Base-by-base conservation (phyloP, 805 yeast genomes). In the Candida patagonica region DNA sequence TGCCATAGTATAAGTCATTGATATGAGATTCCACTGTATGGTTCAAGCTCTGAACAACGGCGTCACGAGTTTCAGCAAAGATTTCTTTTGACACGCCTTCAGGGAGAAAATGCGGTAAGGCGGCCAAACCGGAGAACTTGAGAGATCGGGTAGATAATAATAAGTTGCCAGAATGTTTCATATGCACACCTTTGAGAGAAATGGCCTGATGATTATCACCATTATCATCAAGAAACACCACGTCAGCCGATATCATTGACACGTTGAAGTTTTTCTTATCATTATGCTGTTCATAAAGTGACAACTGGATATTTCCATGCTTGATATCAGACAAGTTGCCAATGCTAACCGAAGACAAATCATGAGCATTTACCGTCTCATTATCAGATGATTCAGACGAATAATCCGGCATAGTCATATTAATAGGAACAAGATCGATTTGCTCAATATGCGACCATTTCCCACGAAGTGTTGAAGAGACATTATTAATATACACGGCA, bases 1-100 rank as follows among this genome's bases (percentile, higher is more conserved):
- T 77, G 79, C 8, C 85, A 76, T 25, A 82, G 62, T 1, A 78
- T 80, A 51, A 71, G 70, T n/a, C 67, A 40, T 6, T 86, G 79
- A 38, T 67, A 63, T 55, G 77, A 77, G 54, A 79, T 3, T 22
- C 33, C 19, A 51, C 26, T 1, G 48, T 35, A 3, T 41, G 23
- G 32, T 51, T 44, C 16, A 48, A 24, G 7, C 30, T 17, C 16
- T 38, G 37, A 9, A 37, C 33, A 5, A 82, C 83, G 22, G 86
- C 71, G 26, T 68, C 63, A 1, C 86, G 70, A 15, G 73, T 61
- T 16, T 70, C 67, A 45, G 80, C 78, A 52, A 84, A 54, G 80
- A 80, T 1, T 78, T 67, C 0, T 87, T 88, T 19, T 62, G 60
- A 8, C 83, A 8, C 9, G 21, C 19, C 12, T 5, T 16, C 35